Evolutionary conservation across 192 early-diverging fungal species (phyloP).

Genomic region (Rhizophagus sp.): DNA sequence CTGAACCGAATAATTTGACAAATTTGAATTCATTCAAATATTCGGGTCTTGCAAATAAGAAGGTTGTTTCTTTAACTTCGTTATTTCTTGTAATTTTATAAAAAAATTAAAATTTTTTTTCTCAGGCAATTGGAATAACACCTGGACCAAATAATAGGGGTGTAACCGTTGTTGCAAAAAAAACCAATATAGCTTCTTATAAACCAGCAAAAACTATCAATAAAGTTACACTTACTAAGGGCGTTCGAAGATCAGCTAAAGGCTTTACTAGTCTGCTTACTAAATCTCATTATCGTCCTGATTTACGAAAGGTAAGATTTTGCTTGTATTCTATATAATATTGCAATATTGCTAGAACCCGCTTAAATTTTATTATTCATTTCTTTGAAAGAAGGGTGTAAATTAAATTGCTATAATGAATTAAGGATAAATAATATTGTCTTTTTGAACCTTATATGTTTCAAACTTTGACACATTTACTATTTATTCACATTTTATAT

Average conservation of each 20-base stretch:
- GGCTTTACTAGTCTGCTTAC: slow-evolving; percentile 64
- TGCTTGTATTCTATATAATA: slow-evolving; percentile 5
- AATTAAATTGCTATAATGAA: slow-evolving; percentile 30
- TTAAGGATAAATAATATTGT: neutral
- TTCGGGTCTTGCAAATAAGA: slow-evolving; percentile 77
- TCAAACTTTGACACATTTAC: neutral
- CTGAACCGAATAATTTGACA: slow-evolving; percentile 74
- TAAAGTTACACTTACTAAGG: slow-evolving; percentile 60
- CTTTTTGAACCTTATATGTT: neutral
- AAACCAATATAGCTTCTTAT: slow-evolving; percentile 52
- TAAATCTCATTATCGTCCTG: slow-evolving; percentile 66
- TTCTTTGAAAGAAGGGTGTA: slow-evolving; percentile 36
- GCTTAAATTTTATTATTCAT: neutral
- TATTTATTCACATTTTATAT: neutral
- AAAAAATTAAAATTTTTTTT: neutral
- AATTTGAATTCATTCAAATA: slow-evolving; percentile 83
- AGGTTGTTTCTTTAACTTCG: slow-evolving; percentile 44
- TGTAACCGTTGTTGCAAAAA: slow-evolving; percentile 62
- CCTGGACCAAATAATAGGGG: slow-evolving; percentile 60
- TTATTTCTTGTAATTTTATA: neutral
- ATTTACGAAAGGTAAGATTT: slow-evolving; percentile 59
- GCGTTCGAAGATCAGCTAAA: slow-evolving; percentile 63
- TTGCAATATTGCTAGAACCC: slow-evolving; percentile 34
- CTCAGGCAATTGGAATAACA: slow-evolving; percentile 60
- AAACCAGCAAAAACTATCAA: slow-evolving; percentile 54